phyloP scores from a whole-genome alignment of 1,139 yeast species.

The Saccharomyces hybrid region DNA sequence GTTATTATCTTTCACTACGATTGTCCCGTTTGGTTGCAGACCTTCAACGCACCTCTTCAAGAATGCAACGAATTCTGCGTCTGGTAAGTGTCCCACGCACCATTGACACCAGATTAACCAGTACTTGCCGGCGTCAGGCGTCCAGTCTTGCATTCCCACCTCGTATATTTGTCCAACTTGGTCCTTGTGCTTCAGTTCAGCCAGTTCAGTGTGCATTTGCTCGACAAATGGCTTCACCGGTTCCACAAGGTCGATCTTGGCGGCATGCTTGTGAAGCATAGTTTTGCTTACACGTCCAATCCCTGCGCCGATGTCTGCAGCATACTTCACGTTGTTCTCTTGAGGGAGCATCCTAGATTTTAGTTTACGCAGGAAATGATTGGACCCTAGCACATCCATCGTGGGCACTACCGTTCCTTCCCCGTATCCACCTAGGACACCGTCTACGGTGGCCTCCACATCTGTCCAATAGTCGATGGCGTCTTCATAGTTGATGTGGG shows the following conservation, averaged over 20 bases:
- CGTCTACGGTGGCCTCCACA: constrained; percentile 87
- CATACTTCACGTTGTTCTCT: constrained; percentile 57
- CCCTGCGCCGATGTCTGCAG: constrained; percentile 95
- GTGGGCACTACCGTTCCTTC: constrained; percentile 81
- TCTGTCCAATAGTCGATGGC: constrained; percentile 86
- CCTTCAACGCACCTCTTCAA: constrained; percentile 60
- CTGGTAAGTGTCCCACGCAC: constrained; percentile 96
- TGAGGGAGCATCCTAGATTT: constrained; percentile 48
- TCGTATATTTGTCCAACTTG: constrained; percentile 69
- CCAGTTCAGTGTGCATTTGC: constrained; percentile 63
- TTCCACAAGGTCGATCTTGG: constrained; percentile 75
- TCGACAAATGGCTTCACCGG: constrained; percentile 81
- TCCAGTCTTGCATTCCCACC: constrained; percentile 90
- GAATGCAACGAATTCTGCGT: constrained; percentile 68
- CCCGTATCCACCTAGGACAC: constrained; percentile 94
- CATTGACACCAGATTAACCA: constrained; percentile 97
- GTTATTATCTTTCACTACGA: constrained; percentile 85
- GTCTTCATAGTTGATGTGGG: constrained; percentile 64
- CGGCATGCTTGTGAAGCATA: constrained; percentile 70
- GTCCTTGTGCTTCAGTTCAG: constrained; percentile 45
- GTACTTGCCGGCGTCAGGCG: constrained; percentile 57
- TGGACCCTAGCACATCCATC: constrained; percentile 83
- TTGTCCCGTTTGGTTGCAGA: constrained; percentile 68
- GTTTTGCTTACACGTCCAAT: constrained; percentile 90
- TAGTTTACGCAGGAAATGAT: constrained; percentile 68